Evolutionary conservation across 139 green algal species (phyloP), one percentile per base, ranked within the genome.

Genomic region (Chlamydomonas incerta): DNA sequence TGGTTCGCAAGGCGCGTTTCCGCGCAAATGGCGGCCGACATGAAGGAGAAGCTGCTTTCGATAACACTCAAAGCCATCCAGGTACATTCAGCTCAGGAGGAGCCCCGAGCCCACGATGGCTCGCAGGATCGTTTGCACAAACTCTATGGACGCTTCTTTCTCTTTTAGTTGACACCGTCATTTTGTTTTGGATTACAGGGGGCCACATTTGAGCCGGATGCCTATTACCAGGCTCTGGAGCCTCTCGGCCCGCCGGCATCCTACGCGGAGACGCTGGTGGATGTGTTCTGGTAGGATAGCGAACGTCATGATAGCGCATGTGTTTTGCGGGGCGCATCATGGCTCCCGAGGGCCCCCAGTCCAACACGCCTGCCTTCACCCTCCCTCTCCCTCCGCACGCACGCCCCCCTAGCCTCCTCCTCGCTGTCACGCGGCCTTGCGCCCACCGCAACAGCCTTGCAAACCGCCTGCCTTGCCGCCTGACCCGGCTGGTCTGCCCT

Each of bases 201-300:
- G 17, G 60, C 46, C 4, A 66, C 47, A 10, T 85, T 85, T 46
- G 47, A 68, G 46, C 31, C 66, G 4, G 79, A 85, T 65, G 66
- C 67, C 10, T 85, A 69, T 29, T 85, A 85, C 31, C 75, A 85
- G 52, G 79, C n/a, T 17, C 47, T 85, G 34, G 79, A 85, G 79
- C 31, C 65, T 8, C 66, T 76, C 28, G 79, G 79, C 8, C 23
- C 65, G 9, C 46, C 79, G 2, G 41, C 68, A 33, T 63, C 47
- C 26, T 67, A 79, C 14, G 68, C 52, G 31, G 79, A 87, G 28
- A 29, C 58, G 58, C 82, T 91, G 29, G 82, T 88, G 62, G 87
- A 91, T 21, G 76, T 88, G 31, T 88, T 86, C 34, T 91, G 87
- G 87, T 91, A 50, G 8, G 41, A 50, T 50, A n/a, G 74, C 68